Conservation (phyloP, 164 flowering plant genomes). For the Vitis vinifera region DNA sequence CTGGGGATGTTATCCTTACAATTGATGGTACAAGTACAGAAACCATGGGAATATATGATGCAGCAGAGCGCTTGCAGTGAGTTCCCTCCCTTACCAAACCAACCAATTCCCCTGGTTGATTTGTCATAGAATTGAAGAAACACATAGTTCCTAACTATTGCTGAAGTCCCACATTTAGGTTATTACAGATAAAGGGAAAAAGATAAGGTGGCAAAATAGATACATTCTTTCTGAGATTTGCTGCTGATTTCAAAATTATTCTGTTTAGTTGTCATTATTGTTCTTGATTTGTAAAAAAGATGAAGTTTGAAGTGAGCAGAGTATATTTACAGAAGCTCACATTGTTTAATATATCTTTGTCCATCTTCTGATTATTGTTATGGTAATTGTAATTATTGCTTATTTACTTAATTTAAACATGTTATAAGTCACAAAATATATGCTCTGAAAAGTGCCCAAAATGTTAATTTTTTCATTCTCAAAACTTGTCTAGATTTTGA, state of each 20-base stretch:
- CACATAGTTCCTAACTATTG: too few species aligned
- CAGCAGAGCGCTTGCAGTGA: slow-evolving; percentile 93
- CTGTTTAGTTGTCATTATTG: background rate
- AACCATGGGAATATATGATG: slow-evolving; percentile 86
- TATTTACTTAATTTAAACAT: background rate
- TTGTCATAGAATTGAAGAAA: too few species aligned
- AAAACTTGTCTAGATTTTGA: background rate
- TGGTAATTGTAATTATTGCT: background rate
- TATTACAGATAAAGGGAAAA: too few species aligned
- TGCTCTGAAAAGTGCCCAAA: too few species aligned
- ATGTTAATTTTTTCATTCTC: too few species aligned
- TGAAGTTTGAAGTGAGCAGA: too few species aligned
- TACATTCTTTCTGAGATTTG: too few species aligned
- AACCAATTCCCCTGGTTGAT: too few species aligned
- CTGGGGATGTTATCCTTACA: slow-evolving; percentile 81
- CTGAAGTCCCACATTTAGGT: too few species aligned
- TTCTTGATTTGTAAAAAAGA: background rate
- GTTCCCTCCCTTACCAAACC: slow-evolving; percentile 16
- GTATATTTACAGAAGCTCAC: background rate
- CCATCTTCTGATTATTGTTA: background rate
- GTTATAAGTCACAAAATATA: too few species aligned
- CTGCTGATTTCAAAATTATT: background rate
- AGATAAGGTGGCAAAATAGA: too few species aligned
- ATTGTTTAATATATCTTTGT: background rate
- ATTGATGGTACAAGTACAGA: slow-evolving; percentile 77